phyloP scores from a whole-genome alignment of 352 stramenopile genomes.

The Phytopythium ostracodes region DNA sequence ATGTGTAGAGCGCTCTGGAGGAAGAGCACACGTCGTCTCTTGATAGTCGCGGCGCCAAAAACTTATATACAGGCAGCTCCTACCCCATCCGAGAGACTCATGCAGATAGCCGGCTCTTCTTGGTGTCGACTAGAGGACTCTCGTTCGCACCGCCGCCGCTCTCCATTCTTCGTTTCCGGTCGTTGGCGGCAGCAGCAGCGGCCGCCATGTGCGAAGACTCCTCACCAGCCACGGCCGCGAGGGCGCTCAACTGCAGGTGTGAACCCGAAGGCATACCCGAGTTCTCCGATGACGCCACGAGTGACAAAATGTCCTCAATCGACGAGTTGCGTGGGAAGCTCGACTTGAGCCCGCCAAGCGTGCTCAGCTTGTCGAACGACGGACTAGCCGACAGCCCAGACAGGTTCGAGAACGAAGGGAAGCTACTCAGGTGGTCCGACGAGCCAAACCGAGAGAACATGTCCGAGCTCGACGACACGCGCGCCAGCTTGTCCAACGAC shows the following conservation, averaged over 20 bases:
- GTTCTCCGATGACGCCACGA: slow-evolving; percentile 77
- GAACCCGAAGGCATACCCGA: slow-evolving; percentile 44
- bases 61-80: neutral
- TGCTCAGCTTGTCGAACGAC: slow-evolving; percentile 76
- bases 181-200: slow-evolving; percentile 28
- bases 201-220: slow-evolving; percentile 42
- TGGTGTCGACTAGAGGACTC: slow-evolving; percentile 28
- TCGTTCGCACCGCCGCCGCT: slow-evolving; percentile 16
- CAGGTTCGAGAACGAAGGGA: slow-evolving; percentile 76
- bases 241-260: slow-evolving; percentile 57
- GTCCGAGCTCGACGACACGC: slow-evolving; percentile 53
- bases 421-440: slow-evolving; percentile 65
- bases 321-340: slow-evolving; percentile 80
- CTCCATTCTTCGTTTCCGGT: slow-evolving; percentile 61
- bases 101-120: slow-evolving; percentile 56
- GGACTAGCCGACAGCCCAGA: slow-evolving; percentile 54
- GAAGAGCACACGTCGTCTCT: neutral
- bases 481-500: slow-evolving; percentile 36
- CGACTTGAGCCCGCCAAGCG: slow-evolving; percentile 42
- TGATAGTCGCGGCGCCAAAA: neutral
- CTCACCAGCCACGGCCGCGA: slow-evolving; percentile 61
- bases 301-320: slow-evolving; percentile 84
- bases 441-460: slow-evolving; percentile 71
- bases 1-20: neutral
- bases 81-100: slow-evolving; percentile 19